Evolutionary conservation across 495 filamentous ascomycete species (phyloP).

Genomic region (Xylaria cubensis): DNA sequence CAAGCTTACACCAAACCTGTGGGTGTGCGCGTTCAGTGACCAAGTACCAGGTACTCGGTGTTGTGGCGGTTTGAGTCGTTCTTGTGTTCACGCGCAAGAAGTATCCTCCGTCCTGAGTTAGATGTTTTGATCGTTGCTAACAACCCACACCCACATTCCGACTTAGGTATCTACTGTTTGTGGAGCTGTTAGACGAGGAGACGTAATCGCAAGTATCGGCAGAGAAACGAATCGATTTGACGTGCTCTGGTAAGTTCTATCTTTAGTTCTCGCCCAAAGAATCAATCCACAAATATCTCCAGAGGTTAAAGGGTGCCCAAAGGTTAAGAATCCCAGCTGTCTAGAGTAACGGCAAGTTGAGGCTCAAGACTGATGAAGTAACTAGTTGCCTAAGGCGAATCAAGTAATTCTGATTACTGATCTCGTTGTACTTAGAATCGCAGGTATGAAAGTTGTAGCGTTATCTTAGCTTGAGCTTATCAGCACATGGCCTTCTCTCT

Average conservation of each 20-base stretch:
- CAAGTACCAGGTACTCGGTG: not conserved
- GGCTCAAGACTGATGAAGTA: slow-evolving; percentile 7
- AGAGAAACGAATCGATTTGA: not conserved
- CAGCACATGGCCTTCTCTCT: not conserved
- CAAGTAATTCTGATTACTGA: slow-evolving; percentile 16
- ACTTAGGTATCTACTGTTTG: not conserved
- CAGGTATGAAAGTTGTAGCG: slow-evolving; percentile 1
- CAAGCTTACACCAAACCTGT: not conserved
- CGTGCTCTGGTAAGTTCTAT: not conserved
- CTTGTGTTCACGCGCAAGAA: not conserved
- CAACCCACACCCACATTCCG: not conserved
- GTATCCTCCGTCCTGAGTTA: not conserved
- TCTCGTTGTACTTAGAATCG: not conserved
- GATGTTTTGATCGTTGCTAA: not conserved
- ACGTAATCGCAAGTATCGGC: not conserved
- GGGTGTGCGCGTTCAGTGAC: slow-evolving; percentile 4
- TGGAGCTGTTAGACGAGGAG: not conserved
- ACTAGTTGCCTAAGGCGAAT: not conserved
- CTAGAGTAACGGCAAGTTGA: not conserved
- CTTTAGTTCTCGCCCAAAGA: not conserved
- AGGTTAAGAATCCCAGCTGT: not conserved
- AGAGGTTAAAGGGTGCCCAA: not conserved
- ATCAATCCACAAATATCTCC: not conserved
- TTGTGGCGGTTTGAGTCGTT: not conserved
- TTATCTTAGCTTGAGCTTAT: not conserved